Conservation (phyloP, 371 early-diverging fungal species). For the Funneliformis caledonium region DNA sequence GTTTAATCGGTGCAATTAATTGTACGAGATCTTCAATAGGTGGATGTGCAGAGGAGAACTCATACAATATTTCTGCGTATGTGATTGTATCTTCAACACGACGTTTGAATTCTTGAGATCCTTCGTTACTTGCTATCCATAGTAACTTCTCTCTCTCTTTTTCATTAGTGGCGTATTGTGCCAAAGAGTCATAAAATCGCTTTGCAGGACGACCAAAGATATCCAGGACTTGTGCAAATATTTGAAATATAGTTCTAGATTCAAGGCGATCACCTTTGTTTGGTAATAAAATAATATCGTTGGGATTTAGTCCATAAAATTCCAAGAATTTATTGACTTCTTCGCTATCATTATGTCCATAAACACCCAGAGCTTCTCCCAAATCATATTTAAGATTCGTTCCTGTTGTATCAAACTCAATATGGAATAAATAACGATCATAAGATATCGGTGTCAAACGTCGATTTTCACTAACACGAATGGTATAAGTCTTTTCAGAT, state of each 20-base stretch:
- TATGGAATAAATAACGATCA: conserved; percentile 94
- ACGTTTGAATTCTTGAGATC: conserved; percentile 78
- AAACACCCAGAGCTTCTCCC: conserved; percentile 93
- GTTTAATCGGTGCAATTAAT: conserved; percentile 85
- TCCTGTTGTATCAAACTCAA: conserved; percentile 86
- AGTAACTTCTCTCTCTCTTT: conserved; percentile 74
- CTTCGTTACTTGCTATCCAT: conserved; percentile 74
- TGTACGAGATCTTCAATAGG: conserved; percentile 70
- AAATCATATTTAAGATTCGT: conserved; percentile 85
- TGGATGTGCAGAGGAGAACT: conserved; percentile 85
- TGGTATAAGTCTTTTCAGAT: conserved; percentile 62
- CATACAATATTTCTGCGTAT: conserved; percentile 84
- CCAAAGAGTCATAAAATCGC: conserved; percentile 85
- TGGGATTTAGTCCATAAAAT: conserved; percentile 73
- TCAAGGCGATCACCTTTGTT: conserved; percentile 58
- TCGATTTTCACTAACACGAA: conserved; percentile 75
- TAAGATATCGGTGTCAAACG: conserved; percentile 85
- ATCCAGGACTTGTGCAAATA: conserved; percentile 83
- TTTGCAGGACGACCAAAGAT: conserved; percentile 94
- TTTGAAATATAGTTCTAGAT: conserved; percentile 75
- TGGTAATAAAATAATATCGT: conserved; percentile 65
- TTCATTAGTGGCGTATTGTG: conserved; percentile 71
- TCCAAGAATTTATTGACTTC: conserved; percentile 76
- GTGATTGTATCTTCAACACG: conserved; percentile 84
- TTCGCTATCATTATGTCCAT: conserved; percentile 81